phyloP scores from a whole-genome alignment of 176 grass and related monocot genomes.

The Hyparrhenia diplandra region DNA sequence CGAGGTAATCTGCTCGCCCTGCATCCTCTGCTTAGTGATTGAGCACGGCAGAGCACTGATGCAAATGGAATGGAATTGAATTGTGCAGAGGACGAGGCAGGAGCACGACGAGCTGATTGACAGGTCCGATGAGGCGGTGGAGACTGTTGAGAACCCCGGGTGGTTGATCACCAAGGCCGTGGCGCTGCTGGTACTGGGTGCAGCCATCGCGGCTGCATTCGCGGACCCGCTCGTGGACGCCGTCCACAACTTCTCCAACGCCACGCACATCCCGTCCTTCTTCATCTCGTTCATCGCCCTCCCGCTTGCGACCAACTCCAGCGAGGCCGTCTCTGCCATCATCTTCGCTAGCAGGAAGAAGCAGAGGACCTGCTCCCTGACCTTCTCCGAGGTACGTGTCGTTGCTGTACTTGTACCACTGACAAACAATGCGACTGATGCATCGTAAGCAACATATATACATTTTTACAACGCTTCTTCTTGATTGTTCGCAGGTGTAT shows the following conservation, averaged over 20 bases:
- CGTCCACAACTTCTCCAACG: slow-evolving; percentile 85
- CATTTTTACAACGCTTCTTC: background rate
- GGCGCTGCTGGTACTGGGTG: slow-evolving; percentile 56
- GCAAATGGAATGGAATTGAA: background rate
- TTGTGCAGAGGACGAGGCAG: slow-evolving; percentile 59
- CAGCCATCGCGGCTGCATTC: slow-evolving; percentile 63
- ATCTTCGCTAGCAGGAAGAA: slow-evolving; percentile 93
- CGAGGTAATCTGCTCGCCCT: slow-evolving; percentile 29
- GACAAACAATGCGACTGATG: background rate
- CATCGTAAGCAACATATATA: background rate
- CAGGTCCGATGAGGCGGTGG: slow-evolving; percentile 60
- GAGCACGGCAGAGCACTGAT: background rate
- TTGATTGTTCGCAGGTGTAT: slow-evolving; percentile 54
- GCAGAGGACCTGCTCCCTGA: slow-evolving; percentile 71
- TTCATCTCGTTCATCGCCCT: slow-evolving; percentile 95
- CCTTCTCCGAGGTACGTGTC: slow-evolving; percentile 75
- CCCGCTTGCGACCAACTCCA: slow-evolving; percentile 93
- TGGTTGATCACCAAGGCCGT: slow-evolving; percentile 67
- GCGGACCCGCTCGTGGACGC: slow-evolving; percentile 94
- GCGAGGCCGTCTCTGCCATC: slow-evolving; percentile 90
- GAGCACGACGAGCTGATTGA: slow-evolving; percentile 56
- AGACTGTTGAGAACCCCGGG: slow-evolving; percentile 55
- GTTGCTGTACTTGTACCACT: background rate
- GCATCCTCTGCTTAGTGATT: background rate
- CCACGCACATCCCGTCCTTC: slow-evolving; percentile 81